Base-by-base conservation (phyloP, 2,329 filamentous ascomycete species). In the Stagonosporopsis cucurbitacearum region DNA sequence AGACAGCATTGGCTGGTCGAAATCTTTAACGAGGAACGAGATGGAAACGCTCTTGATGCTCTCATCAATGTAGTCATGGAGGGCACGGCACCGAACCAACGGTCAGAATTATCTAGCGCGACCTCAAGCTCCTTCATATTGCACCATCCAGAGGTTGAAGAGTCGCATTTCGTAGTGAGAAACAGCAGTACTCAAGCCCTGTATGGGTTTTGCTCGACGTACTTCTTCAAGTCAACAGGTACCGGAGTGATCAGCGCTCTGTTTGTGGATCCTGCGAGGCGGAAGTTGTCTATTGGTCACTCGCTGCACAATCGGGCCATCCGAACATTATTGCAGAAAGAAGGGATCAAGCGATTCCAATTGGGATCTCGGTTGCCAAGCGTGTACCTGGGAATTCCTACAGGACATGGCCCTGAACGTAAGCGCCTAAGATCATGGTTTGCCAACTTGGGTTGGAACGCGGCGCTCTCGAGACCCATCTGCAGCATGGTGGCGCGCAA, bases 1-100 rank as follows among this genome's bases (percentile, higher is more conserved):
- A 86, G 91, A 57, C 92, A 96, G 69, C 91, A 96, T 66, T 98
- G 94, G 94, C 85, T 98, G 1, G 93, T 97, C 0, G 94, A 97
- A 70, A 87, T 85, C 41, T 98, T 92, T 78, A 90, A 93, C 66
- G 86, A 88, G 55, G 87, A 91, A 35, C 84, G 93, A 52, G 94
- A 98, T 70, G 81, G 83, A 2, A 79, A 84, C 43, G 90, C 87
- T 0, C 80, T 98, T 6, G 86, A 94, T 56, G 87, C 85, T n/a
- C 81, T 98, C 8, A 82, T 96, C 43, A 84, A 85, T 51, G 82
- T 86, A 3, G 81, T 94, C 2, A 86, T 89, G 41, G 87, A 90
- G 72, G 73, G 84, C 19, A 86, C 84, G 47, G 82, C 85, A 1
- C 87, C 88, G 0, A 86, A 85, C 30, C 82, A 91, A 40, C 85